These are phyloP conservation scores for Fraxinus ornus DNA, from an alignment of 305 asterid species.

Conservation along the genomic window DNA sequence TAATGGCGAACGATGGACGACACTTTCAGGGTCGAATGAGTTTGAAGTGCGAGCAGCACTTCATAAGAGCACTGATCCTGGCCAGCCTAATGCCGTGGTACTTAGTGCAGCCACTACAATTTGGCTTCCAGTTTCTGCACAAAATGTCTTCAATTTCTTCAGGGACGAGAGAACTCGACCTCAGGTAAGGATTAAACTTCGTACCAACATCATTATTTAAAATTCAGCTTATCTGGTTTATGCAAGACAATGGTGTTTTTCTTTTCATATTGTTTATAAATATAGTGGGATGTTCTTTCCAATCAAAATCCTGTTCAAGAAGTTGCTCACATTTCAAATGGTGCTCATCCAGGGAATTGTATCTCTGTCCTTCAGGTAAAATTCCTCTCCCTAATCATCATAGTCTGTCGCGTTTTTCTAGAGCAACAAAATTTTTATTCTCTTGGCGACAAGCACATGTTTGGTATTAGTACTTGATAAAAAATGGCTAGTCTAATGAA, in stretches of 20 bases:
- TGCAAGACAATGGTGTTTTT: not conserved
- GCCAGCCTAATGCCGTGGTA: conserved; percentile 79
- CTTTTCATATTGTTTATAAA: not conserved
- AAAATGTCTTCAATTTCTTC: conserved; percentile 63
- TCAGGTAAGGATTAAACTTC: conserved; percentile 44
- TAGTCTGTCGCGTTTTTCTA: not conserved
- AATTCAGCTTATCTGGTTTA: not conserved
- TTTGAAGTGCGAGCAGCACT: conserved; percentile 78
- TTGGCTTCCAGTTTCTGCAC: conserved; percentile 86
- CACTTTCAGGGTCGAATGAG: conserved; percentile 57
- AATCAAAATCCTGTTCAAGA: conserved; percentile 89
- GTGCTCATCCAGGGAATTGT: conserved; percentile 93
- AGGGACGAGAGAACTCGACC: conserved; percentile 74
- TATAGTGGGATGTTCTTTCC: conserved; percentile 94
- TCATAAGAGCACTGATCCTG: conserved; percentile 66
- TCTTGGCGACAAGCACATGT: not conserved
- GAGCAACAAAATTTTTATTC: not conserved
- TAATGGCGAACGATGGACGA: conserved; percentile 73
- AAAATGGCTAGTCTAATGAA: not conserved
- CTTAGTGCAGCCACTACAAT: conserved; percentile 91
- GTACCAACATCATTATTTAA: not conserved
- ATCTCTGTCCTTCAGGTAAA: conserved; percentile 82
- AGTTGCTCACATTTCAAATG: conserved; percentile 84
- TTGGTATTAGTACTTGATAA: not conserved
- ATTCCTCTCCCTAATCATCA: not conserved